phyloP scores from a whole-genome alignment of 176 grass and related monocot genomes.

The Triticum urartu region DNA sequence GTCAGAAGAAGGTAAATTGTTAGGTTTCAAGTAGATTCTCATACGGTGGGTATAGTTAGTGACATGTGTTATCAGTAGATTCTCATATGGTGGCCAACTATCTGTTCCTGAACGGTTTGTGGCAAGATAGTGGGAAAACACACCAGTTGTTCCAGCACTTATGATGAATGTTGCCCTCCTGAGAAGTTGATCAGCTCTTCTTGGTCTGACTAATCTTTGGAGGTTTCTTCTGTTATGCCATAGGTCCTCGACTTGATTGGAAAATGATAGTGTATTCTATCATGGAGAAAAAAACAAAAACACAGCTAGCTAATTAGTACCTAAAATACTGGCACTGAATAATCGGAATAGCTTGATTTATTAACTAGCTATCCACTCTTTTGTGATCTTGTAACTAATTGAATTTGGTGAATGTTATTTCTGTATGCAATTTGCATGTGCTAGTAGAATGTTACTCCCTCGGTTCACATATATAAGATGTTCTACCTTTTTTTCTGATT shows the following conservation, averaged over 20 bases:
- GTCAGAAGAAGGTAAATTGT: constrained; percentile 69
- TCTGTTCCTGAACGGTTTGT: constrained; percentile 28
- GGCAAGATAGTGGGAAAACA: constrained; percentile 36
- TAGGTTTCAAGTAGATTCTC: constrained; percentile 41
- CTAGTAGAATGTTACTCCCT: no score
- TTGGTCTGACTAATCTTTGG: constrained; percentile 27
- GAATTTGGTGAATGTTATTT: no score
- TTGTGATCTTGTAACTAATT: no score
- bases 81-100: constrained; percentile 35
- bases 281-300: not conserved
- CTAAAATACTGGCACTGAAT: not conserved
- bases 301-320: not conserved
- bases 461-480: no score
- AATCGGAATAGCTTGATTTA: not conserved
- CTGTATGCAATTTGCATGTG: no score
- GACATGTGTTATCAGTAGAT: no score
- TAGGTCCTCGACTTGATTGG: constrained; percentile 53
- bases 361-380: not conserved
- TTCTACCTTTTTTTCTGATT: no score
- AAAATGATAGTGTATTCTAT: constrained; percentile 55
- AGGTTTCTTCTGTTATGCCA: constrained; percentile 47
- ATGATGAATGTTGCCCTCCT: constrained; percentile 46
- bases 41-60: no score
- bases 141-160: constrained; percentile 54
- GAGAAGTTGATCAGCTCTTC: constrained; percentile 44